Conservation (phyloP, 2,329 filamentous ascomycete genomes). For the Botrytis squamosa region DNA sequence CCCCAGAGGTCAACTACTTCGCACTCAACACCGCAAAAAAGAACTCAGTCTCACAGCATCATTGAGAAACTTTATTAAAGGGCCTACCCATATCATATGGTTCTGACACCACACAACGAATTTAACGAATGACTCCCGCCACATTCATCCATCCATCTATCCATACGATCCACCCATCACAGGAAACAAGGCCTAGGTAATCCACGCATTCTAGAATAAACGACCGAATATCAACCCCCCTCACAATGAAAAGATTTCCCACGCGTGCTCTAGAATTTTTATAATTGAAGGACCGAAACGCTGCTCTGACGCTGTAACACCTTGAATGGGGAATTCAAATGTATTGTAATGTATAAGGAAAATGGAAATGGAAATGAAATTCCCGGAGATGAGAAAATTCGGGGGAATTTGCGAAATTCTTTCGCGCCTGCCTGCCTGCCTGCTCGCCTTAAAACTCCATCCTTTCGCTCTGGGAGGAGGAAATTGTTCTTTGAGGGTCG, state of each 20-base stretch:
- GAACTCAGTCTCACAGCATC: background rate
- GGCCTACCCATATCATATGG: background rate
- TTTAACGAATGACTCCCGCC: background rate
- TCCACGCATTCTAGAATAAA: background rate
- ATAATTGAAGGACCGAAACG: background rate
- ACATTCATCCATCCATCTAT: background rate
- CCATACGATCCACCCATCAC: background rate
- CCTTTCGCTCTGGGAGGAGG: background rate
- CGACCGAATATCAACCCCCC: background rate
- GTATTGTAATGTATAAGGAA: background rate
- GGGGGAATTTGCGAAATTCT: background rate
- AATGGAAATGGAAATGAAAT: background rate
- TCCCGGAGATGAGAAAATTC: background rate
- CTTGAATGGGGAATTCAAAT: background rate
- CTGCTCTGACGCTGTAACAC: conserved; percentile 8
- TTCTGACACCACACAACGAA: background rate
- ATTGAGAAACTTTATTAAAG: background rate
- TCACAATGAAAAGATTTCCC: background rate
- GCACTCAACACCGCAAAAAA: background rate
- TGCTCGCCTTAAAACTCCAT: background rate
- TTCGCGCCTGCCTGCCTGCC: too few relatives aligned
- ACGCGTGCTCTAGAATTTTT: background rate
- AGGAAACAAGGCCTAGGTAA: background rate
- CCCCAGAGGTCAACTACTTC: background rate
- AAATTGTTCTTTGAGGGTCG: background rate